Conservation (phyloP, 2,329 filamentous ascomycete genomes). For the Ustilaginoidea virens region DNA sequence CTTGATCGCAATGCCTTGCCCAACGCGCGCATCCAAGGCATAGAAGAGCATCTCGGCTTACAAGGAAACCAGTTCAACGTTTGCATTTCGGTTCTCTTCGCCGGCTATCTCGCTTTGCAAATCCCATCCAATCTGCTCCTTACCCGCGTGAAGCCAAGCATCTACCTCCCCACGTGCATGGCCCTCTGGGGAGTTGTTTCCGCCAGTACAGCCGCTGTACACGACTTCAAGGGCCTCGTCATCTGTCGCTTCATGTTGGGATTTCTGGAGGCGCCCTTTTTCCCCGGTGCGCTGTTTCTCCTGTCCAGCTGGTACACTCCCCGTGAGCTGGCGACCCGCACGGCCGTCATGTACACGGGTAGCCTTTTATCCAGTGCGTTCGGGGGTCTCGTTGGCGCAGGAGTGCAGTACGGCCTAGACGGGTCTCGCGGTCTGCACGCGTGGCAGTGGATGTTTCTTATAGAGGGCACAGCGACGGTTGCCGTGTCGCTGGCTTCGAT, state of each 20-base stretch:
- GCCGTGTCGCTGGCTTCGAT: constrained; percentile 10
- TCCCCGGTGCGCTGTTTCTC: constrained; percentile 20
- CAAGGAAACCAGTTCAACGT: constrained; percentile 3
- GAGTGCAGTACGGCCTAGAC: constrained; percentile 19
- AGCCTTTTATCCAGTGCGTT: constrained; percentile 22
- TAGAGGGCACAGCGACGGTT: constrained; percentile 15
- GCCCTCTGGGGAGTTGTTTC: constrained; percentile 23
- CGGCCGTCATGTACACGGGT: constrained; percentile 29
- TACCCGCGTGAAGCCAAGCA: constrained; percentile 23
- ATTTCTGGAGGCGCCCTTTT: constrained; percentile 24
- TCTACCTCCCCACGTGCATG: constrained; percentile 25
- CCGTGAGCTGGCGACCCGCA: constrained; percentile 27
- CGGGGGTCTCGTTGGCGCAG: constrained; percentile 27
- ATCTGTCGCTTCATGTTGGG: constrained; percentile 24
- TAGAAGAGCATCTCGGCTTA: constrained; percentile 2
- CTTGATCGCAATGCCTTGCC: constrained; percentile 5
- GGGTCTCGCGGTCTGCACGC: constrained; percentile 12
- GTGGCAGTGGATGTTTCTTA: constrained; percentile 19
- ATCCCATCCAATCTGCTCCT: constrained; percentile 25
- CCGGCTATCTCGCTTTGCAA: constrained; percentile 18
- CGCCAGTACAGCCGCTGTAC: constrained; percentile 23
- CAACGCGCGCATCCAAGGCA: constrained; percentile 4
- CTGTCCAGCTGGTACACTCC: constrained; percentile 39
- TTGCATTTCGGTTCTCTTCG: constrained; percentile 19
- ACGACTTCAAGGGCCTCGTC: constrained; percentile 25